Percentiles rank a stretch among this genome's conserved stretches.
Evolutionary conservation across 2,329 filamentous ascomycete species (phyloP).

Genomic region (Xylariaceae sp.): DNA sequence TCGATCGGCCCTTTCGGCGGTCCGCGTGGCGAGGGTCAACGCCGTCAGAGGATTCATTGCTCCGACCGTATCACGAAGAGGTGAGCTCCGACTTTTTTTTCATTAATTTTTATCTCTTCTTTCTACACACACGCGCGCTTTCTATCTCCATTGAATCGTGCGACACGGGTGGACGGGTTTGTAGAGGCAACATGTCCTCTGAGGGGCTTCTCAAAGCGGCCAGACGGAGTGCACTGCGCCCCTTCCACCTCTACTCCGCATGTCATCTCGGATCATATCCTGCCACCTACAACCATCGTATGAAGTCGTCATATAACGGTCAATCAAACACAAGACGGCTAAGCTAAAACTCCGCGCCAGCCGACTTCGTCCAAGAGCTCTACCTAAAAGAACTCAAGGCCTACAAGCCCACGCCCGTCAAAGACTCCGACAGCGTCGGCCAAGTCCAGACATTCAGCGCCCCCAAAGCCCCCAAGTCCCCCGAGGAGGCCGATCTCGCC

Average conservation of each 20-base stretch:
- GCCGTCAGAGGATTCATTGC: conserved; percentile 52
- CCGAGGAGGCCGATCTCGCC: conserved; percentile 90
- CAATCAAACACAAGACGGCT: conserved; percentile 6
- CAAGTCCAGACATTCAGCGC: conserved; percentile 82
- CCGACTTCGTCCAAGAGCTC: conserved; percentile 95
- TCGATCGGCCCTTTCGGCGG: conserved; percentile 45
- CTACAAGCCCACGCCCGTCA: conserved; percentile 83
- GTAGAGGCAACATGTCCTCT: neutral
- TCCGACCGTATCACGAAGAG: conserved; percentile 56
- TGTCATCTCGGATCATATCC: neutral
- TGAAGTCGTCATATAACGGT: neutral
- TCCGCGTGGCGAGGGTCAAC: conserved; percentile 44
- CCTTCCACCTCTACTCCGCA: neutral
- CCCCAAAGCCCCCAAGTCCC: conserved; percentile 77
- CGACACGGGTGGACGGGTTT: neutral
- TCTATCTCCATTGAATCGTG: neutral
- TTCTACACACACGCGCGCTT: conserved; percentile 9
- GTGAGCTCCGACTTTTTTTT: conserved; percentile 40
- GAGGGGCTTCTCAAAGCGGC: neutral
- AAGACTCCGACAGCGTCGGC: conserved; percentile 80
- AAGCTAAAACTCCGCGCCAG: conserved; percentile 42
- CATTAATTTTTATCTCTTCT: conserved; percentile 3
- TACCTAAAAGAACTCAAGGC: conserved; percentile 94
- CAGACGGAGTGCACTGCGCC: neutral
- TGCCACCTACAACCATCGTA: neutral